A percentile compares a stretch with the other conserved stretches of the same genome.
phyloP scores from a whole-genome alignment of 169 alveolate genomes.

The Plasmodium fragile region DNA sequence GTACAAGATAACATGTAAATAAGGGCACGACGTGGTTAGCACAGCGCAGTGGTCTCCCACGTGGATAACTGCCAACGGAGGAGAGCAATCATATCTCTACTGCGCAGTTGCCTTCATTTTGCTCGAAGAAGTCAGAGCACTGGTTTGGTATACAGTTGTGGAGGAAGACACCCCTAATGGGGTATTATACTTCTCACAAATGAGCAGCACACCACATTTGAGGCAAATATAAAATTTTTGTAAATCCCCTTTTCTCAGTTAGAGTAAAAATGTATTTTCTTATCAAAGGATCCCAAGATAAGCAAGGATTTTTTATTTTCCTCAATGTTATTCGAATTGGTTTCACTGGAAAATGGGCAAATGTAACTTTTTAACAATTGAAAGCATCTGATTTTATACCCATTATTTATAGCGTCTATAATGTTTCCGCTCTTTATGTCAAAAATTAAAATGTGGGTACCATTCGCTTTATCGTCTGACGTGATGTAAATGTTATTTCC shows the following conservation, averaged over 20 bases:
- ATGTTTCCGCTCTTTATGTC: conserved; percentile 75
- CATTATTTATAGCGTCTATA: conserved; percentile 57
- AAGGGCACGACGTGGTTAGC: background rate
- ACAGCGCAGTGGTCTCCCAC: background rate
- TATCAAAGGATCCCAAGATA: conserved; percentile 69
- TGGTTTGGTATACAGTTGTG: background rate
- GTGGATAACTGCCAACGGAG: background rate
- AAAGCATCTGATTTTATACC: conserved; percentile 68
- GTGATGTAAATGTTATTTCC: conserved; percentile 69
- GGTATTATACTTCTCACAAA: background rate
- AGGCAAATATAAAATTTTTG: background rate
- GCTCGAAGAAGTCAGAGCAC: background rate
- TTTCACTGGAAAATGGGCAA: conserved; percentile 41
- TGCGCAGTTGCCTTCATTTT: background rate
- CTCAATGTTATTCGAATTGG: conserved; percentile 36
- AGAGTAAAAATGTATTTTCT: conserved; percentile 60
- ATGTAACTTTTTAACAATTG: conserved; percentile 44
- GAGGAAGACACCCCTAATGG: background rate
- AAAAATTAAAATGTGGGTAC: conserved; percentile 65
- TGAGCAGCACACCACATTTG: background rate
- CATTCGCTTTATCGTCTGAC: conserved; percentile 56
- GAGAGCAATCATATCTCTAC: background rate
- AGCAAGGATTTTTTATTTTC: conserved; percentile 59
- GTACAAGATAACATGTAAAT: background rate
- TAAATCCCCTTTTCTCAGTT: conserved; percentile 16